Conservation (phyloP, 768 basidiomycete species). For the Phlebiopsis gigantea region DNA sequence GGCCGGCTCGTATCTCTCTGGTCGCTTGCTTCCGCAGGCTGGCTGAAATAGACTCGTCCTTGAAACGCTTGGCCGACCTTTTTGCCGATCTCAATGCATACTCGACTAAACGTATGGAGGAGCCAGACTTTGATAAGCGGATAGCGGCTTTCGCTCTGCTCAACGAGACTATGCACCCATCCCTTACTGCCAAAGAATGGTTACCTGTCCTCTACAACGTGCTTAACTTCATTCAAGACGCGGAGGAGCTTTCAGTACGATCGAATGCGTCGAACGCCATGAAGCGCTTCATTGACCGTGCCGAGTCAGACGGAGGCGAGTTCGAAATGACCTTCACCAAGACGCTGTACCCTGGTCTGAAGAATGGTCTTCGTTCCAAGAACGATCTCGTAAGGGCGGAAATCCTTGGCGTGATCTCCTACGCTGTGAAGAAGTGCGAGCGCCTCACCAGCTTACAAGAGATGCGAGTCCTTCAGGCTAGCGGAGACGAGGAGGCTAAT, state of each 20-base stretch:
- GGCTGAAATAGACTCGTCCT: constrained; percentile 38
- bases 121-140: constrained; percentile 89
- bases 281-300: constrained; percentile 69
- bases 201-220: constrained; percentile 77
- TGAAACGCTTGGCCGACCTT: constrained; percentile 47
- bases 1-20: constrained; percentile 65
- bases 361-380: constrained; percentile 73
- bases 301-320: constrained; percentile 39
- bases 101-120: constrained; percentile 75
- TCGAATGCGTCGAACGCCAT: constrained; percentile 74
- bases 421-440: constrained; percentile 63
- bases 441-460: constrained; percentile 62
- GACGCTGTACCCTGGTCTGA: constrained; percentile 70
- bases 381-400: constrained; percentile 86
- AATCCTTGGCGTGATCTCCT: constrained; percentile 70
- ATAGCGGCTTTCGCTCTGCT: constrained; percentile 68
- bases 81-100: constrained; percentile 79
- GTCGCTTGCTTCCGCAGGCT: constrained; percentile 58
- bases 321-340: constrained; percentile 54
- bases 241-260: constrained; percentile 80
- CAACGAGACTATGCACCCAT: constrained; percentile 58
- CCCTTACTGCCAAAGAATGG: constrained; percentile 57
- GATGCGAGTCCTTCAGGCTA: constrained; percentile 75
- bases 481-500: constrained; percentile 89
- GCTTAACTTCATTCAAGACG: constrained; percentile 84